Conservation (phyloP, 2,329 filamentous ascomycete genomes). For the Venturia effusa region DNA sequence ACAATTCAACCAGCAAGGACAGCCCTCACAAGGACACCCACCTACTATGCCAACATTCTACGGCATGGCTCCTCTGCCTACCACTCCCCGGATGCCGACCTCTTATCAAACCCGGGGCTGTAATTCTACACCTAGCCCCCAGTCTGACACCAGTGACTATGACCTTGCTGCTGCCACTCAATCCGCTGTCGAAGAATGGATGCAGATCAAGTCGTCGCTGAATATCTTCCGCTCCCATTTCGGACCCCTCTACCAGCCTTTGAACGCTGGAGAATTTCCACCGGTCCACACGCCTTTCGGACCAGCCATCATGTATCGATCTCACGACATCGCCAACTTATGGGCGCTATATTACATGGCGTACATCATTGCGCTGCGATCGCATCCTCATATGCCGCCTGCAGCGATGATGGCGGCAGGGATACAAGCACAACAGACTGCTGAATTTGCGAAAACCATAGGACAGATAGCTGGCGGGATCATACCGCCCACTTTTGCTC, state of each 20-base stretch:
- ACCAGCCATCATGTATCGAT: slow-evolving; percentile 67
- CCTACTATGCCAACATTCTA: slow-evolving; percentile 32
- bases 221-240: slow-evolving; percentile 54
- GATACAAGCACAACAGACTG: slow-evolving; percentile 63
- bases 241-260: slow-evolving; percentile 63
- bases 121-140: slow-evolving; percentile 10
- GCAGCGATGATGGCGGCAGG: slow-evolving; percentile 80
- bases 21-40: slow-evolving; percentile 11
- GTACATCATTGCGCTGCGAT: slow-evolving; percentile 68
- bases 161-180: slow-evolving; percentile 55
- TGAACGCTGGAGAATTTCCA: slow-evolving; percentile 56
- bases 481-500: slow-evolving; percentile 27
- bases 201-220: slow-evolving; percentile 61
- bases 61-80: slow-evolving; percentile 35
- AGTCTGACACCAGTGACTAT: slow-evolving; percentile 26
- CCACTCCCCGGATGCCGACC: slow-evolving; percentile 31
- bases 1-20: background rate
- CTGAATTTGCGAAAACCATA: slow-evolving; percentile 58
- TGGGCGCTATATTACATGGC: slow-evolving; percentile 85
- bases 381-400: slow-evolving; percentile 84
- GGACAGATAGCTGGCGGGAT: slow-evolving; percentile 71
- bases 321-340: slow-evolving; percentile 75
- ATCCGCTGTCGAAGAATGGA: slow-evolving; percentile 71
- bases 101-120: slow-evolving; percentile 22
- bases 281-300: slow-evolving; percentile 67